A percentile compares a stretch with the other conserved stretches of the same genome.
These are phyloP conservation scores for Anthoceros angustus DNA, from an alignment of 225 moss, liverwort and hornwort genomes.

Conservation along the genomic window DNA sequence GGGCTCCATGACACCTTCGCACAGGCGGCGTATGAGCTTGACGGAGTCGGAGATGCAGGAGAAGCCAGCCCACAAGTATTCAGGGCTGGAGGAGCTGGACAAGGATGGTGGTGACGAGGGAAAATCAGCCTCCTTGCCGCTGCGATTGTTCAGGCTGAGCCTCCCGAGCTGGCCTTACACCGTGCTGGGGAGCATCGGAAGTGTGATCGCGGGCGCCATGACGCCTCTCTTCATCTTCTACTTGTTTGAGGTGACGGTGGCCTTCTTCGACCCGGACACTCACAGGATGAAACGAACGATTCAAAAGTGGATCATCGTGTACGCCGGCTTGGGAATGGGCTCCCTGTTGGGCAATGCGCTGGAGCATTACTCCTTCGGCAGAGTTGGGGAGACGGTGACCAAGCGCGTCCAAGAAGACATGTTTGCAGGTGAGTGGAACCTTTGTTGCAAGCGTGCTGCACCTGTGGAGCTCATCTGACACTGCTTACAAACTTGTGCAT, in stretches of 20 bases:
- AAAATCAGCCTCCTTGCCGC: background rate
- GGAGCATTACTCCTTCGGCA: slow-evolving; percentile 17
- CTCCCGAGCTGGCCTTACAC: slow-evolving; percentile 14
- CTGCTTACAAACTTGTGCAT: no score
- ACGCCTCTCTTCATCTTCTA: slow-evolving; percentile 13
- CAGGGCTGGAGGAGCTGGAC: background rate
- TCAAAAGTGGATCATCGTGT: slow-evolving; percentile 4
- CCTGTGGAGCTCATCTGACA: no score
- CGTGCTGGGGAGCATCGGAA: slow-evolving; percentile 10
- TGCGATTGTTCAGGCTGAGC: slow-evolving; percentile 12
- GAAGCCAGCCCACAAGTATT: background rate
- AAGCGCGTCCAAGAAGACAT: slow-evolving; percentile 15
- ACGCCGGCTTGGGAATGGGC: slow-evolving; percentile 4
- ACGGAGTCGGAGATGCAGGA: background rate
- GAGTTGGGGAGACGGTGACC: slow-evolving; percentile 18
- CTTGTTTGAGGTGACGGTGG: slow-evolving; percentile 9
- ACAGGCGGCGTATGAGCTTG: background rate
- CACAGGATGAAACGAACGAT: slow-evolving; percentile 6
- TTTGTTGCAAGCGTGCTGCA: background rate
- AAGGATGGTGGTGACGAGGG: slow-evolving; percentile 6
- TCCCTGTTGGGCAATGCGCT: slow-evolving; percentile 8
- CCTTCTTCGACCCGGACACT: slow-evolving; percentile 11
- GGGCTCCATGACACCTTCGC: background rate
- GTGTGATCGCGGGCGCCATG: slow-evolving; percentile 11
- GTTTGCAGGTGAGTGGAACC: slow-evolving; percentile 12